phyloP scores from a whole-genome alignment of 2,329 filamentous ascomycete species.

The Colletotrichum spaethianum region DNA sequence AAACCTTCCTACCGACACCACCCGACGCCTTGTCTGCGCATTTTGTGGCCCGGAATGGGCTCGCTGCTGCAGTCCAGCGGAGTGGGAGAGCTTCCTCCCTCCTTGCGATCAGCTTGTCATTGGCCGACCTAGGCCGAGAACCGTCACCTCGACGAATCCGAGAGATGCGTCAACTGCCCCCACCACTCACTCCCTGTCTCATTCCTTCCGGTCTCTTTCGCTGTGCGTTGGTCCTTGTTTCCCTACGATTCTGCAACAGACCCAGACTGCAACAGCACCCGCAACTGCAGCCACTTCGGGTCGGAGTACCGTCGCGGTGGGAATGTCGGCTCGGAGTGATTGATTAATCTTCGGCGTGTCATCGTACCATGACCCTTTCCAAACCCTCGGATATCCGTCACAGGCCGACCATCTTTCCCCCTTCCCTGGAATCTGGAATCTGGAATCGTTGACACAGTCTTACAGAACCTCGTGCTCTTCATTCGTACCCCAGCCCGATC shows the following conservation, averaged over 20 bases:
- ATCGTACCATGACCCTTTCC: constrained; percentile 1
- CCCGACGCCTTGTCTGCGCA: background rate
- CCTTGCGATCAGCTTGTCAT: constrained; percentile 32
- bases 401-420: constrained; percentile 6
- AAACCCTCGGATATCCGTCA: background rate
- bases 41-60: background rate
- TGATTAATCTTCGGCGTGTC: constrained; percentile 1
- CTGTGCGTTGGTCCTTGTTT: background rate
- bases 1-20: constrained; percentile 5
- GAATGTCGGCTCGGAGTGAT: constrained; percentile 23
- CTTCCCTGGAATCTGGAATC: too few species aligned
- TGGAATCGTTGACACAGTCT: constrained; percentile 13
- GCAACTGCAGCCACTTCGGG: constrained; percentile 1
- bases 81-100: background rate
- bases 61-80: background rate
- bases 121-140: constrained; percentile 11
- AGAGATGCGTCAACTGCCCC: background rate
- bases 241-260: constrained; percentile 4
- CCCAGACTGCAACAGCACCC: background rate
- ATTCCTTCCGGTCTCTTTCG: background rate
- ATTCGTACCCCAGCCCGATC: background rate
- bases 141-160: constrained; percentile 3
- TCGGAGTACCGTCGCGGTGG: constrained; percentile 14
- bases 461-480: background rate
- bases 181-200: background rate